Conservation (phyloP, 2,329 filamentous ascomycete genomes). For the Scopulariopsis brevicaulis region DNA sequence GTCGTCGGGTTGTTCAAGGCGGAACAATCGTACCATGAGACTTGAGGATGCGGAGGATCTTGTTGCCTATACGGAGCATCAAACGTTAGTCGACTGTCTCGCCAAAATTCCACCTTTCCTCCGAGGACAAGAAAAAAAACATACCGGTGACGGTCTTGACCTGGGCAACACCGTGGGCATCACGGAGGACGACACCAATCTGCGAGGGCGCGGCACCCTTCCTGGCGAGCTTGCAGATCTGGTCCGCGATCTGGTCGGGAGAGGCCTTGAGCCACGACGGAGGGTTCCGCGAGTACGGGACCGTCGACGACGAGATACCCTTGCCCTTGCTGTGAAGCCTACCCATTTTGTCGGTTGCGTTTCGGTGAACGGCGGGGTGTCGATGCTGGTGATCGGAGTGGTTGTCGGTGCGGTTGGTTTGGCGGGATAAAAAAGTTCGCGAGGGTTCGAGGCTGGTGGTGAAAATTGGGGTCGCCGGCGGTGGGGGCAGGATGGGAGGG, state of each 20-base stretch:
- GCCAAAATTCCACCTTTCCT: not conserved
- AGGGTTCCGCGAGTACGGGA: conserved; percentile 90
- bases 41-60: conserved; percentile 99
- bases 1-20: conserved; percentile 8
- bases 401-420: conserved; percentile 5
- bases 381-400: conserved; percentile 21
- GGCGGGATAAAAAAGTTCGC: conserved; percentile 7
- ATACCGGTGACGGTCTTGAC: conserved; percentile 95
- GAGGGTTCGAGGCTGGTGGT: not conserved
- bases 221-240: conserved; percentile 98
- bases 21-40: conserved; percentile 71
- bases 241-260: conserved; percentile 94
- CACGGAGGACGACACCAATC: conserved; percentile 97
- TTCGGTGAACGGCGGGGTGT: conserved; percentile 11
- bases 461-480: not conserved
- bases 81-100: not conserved
- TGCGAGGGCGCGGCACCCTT: conserved; percentile 98
- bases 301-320: conserved; percentile 91
- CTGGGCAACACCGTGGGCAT: conserved; percentile 96
- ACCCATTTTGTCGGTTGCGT: conserved; percentile 59
- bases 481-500: conserved; percentile 7
- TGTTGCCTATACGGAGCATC: conserved; percentile 65
- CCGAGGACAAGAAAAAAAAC: conserved; percentile 18
- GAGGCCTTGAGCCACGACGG: conserved; percentile 98
- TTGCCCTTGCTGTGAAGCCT: conserved; percentile 99